A percentile compares a stretch with the other conserved stretches of the same genome.
Evolutionary conservation across 2,329 filamentous ascomycete species (phyloP).

Genomic region (Diaporthe citri): DNA sequence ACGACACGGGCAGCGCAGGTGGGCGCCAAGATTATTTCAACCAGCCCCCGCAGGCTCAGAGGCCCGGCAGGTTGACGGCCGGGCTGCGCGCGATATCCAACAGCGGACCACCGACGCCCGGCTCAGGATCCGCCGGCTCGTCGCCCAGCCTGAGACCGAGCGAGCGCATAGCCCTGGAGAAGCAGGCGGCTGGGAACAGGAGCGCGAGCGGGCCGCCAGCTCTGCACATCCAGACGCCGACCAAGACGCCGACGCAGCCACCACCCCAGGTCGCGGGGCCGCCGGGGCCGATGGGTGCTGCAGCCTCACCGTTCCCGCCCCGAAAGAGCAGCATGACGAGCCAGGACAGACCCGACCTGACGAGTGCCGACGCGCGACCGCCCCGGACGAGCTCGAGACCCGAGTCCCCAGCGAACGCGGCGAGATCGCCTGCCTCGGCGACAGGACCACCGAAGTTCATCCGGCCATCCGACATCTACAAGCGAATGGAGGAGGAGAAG

Average conservation of each 20-base stretch:
- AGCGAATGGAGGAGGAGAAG: conserved; percentile 75
- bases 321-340: conserved; percentile 73
- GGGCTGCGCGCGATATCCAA: conserved; percentile 37
- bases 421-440: conserved; percentile 51
- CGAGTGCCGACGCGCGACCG: conserved; percentile 35
- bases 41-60: conserved; percentile 37
- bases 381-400: conserved; percentile 49
- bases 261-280: conserved; percentile 27
- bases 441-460: conserved; percentile 73
- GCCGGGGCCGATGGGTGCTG: conserved; percentile 37
- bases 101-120: conserved; percentile 33
- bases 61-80: conserved; percentile 35
- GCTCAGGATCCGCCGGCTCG: conserved; percentile 34
- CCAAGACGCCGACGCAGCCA: conserved; percentile 23
- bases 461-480: conserved; percentile 83
- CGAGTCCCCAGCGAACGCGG: conserved; percentile 53
- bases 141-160: conserved; percentile 37
- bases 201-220: conserved; percentile 42
- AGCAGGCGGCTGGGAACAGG: conserved; percentile 40
- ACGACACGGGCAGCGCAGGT: conserved; percentile 51
- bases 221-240: conserved; percentile 43
- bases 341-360: conserved; percentile 50
- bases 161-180: conserved; percentile 39
- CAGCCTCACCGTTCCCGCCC: conserved; percentile 63
- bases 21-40: conserved; percentile 30